Base-by-base conservation (phyloP, 129 eudicot genomes). In the Chrysanthemum lavandulifolium region DNA sequence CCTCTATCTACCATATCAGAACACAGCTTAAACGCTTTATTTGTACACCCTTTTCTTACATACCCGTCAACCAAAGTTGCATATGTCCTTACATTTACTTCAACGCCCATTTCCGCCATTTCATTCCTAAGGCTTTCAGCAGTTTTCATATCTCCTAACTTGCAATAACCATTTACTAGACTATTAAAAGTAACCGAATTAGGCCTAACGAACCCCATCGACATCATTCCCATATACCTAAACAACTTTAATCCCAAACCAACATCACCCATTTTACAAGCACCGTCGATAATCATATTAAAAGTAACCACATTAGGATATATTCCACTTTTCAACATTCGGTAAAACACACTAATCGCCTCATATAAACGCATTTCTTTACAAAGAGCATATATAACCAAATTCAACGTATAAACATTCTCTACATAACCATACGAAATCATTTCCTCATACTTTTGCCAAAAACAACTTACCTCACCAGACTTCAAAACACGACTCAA, bases 161-260 rank as follows among this genome's bases (percentile, higher is more conserved):
- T 88, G 77, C 96, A 83, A 74, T 76, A 83, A 60, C 91, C 96
- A 48, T 88, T 83, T n/a, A 88, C 73, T 25, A 88, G 85, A 79
- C 80, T 72, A 43, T 88, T 88, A 59, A 73, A 88, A 54, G 87
- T 78, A 67, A 88, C 78, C 13, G 13, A 52, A 75, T 81, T 86
- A 51, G 96, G 87, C 18, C n/a, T 36, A 43, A 83, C 81, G 13
- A 45, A 27, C 8, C 88, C 87, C 61, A 10, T 55, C 11, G 96
- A 83, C 91, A 85, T 81, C 8, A 74, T 45, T 73, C 68, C 88
- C 79, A 88, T 81, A 27, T 86, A 86, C 79, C 75, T 71, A 70
- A 85, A 71, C 69, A 88, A 51, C 78, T 85, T 83, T n/a, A 72
- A 71, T 14, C 89, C 91, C 57, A 89, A 62, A 65, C 31, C 74